Conservation (phyloP, 192 early-diverging fungal genomes). For the Bifiguratus adelaidae region DNA sequence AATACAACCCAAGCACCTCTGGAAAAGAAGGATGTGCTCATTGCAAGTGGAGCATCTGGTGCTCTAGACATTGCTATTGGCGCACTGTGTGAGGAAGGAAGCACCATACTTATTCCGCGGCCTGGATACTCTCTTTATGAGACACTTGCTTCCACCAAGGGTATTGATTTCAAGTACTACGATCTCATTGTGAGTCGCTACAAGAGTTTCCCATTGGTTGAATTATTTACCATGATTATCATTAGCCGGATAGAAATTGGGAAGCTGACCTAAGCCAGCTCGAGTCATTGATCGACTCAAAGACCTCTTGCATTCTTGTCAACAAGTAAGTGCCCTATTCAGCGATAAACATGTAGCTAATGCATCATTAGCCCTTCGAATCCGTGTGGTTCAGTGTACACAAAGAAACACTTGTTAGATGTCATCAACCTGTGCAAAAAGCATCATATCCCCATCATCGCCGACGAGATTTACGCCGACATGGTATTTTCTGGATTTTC, state of each 20-base stretch:
- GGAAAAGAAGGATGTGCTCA: conserved; percentile 62
- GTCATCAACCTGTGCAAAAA: conserved; percentile 63
- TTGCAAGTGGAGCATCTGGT: conserved; percentile 73
- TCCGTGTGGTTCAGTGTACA: conserved; percentile 84
- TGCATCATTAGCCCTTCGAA: conserved; percentile 59
- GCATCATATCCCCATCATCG: conserved; percentile 71
- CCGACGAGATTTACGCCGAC: conserved; percentile 90
- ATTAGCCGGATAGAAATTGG: conserved; percentile 69
- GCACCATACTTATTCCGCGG: conserved; percentile 77
- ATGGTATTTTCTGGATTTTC: conserved; percentile 57
- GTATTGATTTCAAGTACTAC: conserved; percentile 71
- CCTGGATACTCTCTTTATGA: conserved; percentile 86
- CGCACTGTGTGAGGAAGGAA: conserved; percentile 63
- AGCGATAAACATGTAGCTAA: background rate
- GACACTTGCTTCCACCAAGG: conserved; percentile 64
- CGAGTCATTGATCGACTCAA: conserved; percentile 69
- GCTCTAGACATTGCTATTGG: conserved; percentile 62
- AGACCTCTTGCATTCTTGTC: conserved; percentile 71
- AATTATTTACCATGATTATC: background rate
- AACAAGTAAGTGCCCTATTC: conserved; percentile 46
- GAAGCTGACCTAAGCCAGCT: conserved; percentile 73
- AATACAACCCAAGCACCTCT: conserved; percentile 59
- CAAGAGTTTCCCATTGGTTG: conserved; percentile 3
- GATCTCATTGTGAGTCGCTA: conserved; percentile 45
- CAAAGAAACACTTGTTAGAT: conserved; percentile 54